Evolutionary conservation across 1,284 basidiomycete genomes (phyloP).

Genomic region (Tausonia pullulans): DNA sequence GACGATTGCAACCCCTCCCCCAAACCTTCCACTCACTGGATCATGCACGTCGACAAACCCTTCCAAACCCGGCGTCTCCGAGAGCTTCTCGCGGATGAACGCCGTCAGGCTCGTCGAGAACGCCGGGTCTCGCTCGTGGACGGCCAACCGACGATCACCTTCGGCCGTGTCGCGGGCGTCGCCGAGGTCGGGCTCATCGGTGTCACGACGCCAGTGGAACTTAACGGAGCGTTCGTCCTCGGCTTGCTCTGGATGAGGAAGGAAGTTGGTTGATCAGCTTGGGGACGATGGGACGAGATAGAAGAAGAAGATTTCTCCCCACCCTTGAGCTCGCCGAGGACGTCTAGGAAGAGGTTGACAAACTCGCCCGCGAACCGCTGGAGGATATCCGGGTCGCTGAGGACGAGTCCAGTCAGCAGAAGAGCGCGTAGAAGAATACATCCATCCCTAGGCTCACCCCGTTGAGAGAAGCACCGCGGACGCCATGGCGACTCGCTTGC

Average conservation of each 20-base stretch:
- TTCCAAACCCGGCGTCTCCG: slow-evolving; percentile 2
- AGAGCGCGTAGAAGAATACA: background rate
- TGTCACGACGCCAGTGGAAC: slow-evolving; percentile 13
- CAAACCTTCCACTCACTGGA: background rate
- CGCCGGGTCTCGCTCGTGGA: slow-evolving; percentile 10
- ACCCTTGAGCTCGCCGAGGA: slow-evolving; percentile 70
- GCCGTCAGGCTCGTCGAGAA: slow-evolving; percentile 10
- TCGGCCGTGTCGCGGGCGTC: slow-evolving; percentile 15
- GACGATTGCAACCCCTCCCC: too few relatives aligned
- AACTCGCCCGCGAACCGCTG: slow-evolving; percentile 56
- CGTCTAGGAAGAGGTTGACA: slow-evolving; percentile 82
- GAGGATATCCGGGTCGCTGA: slow-evolving; percentile 46
- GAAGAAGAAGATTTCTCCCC: slow-evolving; percentile 8
- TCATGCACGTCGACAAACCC: slow-evolving; percentile 9
- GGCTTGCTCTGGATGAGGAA: background rate
- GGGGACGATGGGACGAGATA: slow-evolving; percentile 7
- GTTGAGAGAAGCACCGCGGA: slow-evolving; percentile 60
- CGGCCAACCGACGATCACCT: slow-evolving; percentile 1
- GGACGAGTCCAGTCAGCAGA: too few relatives aligned
- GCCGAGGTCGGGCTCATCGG: slow-evolving; percentile 5
- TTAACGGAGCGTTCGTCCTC: background rate
- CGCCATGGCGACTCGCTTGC: slow-evolving; percentile 62
- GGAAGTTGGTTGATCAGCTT: background rate
- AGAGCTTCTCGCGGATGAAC: slow-evolving; percentile 8
- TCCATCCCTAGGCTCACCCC: slow-evolving; percentile 32